phyloP scores from a whole-genome alignment of 2,329 filamentous ascomycete species.

The Fusarium falciforme region DNA sequence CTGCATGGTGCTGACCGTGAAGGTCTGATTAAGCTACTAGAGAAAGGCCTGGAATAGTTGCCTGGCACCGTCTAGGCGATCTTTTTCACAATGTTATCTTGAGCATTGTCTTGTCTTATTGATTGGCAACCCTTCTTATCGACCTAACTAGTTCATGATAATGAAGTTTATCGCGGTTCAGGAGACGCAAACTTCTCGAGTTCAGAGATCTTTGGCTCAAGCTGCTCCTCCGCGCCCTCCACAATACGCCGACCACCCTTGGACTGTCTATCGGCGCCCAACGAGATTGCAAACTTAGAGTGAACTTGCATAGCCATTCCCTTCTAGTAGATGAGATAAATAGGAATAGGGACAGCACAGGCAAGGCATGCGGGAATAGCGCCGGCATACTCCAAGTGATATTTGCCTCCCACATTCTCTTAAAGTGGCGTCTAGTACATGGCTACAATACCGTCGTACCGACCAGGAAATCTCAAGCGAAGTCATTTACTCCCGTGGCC shows the following conservation, averaged over 20 bases:
- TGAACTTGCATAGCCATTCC: neutral
- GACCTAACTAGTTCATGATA: neutral
- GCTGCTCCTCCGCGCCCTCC: neutral
- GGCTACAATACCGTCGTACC: too few relatives aligned
- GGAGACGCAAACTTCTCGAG: neutral
- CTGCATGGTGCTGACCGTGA: slow-evolving; percentile 16
- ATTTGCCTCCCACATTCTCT: neutral
- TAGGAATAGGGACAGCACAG: neutral
- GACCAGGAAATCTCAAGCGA: too few relatives aligned
- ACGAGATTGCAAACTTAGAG: neutral
- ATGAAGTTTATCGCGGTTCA: neutral
- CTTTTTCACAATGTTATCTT: slow-evolving; percentile 59
- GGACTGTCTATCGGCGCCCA: neutral
- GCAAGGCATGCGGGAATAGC: neutral
- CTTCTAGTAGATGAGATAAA: neutral
- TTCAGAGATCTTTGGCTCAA: neutral
- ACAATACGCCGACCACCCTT: neutral
- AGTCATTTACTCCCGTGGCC: too few relatives aligned
- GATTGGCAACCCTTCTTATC: too few relatives aligned
- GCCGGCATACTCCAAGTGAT: neutral
- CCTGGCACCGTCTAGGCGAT: neutral
- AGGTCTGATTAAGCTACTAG: slow-evolving; percentile 18
- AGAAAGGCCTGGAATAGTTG: slow-evolving; percentile 13
- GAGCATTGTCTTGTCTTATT: slow-evolving; percentile 61
- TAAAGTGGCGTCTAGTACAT: too few relatives aligned